A percentile compares a stretch with the other conserved stretches of the same genome.
Evolutionary conservation across 163 green algal genomes (phyloP).

Genomic region (Volvox carteri): DNA sequence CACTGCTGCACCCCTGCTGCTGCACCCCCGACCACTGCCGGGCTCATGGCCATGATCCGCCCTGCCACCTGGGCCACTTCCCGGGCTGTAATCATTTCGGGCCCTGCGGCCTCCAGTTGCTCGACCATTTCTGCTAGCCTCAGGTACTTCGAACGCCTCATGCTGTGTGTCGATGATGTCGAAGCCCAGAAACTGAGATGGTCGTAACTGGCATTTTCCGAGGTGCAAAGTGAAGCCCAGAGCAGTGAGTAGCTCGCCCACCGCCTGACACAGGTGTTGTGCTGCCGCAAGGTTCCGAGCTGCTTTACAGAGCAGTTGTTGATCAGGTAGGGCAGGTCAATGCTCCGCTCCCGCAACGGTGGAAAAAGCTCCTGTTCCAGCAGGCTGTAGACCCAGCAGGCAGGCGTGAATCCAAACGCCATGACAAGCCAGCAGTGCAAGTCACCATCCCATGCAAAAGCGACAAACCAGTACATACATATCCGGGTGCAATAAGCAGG

Average conservation of each 20-base stretch:
- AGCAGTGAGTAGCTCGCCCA: neutral
- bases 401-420: neutral
- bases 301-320: neutral
- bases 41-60: neutral
- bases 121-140: neutral
- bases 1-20: neutral
- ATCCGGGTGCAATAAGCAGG: neutral
- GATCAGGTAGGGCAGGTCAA: conserved; percentile 26
- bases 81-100: neutral
- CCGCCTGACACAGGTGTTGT: neutral
- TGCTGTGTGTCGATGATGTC: neutral
- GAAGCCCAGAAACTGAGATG: conserved; percentile 18
- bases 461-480: neutral
- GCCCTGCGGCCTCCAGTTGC: neutral
- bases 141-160: neutral
- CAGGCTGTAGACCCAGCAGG: conserved; percentile 10
- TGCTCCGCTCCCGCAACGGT: neutral
- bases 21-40: neutral
- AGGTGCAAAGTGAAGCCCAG: conserved; percentile 23
- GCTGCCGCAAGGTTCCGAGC: too few relatives aligned
- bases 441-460: neutral
- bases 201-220: conserved; percentile 14
- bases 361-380: conserved; percentile 6
- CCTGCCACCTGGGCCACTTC: neutral
- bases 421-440: neutral